Evolutionary conservation across 2,329 filamentous ascomycete species (phyloP).

Genomic region (Aspergillus fumigatus): DNA sequence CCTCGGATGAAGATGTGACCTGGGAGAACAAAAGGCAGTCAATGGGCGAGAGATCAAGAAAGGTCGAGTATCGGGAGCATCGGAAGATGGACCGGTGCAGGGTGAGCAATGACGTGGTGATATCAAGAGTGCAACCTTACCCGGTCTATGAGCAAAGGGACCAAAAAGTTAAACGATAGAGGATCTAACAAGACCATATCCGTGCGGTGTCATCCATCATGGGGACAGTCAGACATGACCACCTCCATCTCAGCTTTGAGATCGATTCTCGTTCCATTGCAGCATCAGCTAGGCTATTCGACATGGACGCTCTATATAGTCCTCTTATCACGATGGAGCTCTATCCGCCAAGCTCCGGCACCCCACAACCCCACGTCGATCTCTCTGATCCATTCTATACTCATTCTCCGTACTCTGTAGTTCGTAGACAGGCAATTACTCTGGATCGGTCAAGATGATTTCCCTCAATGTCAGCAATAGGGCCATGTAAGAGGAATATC

Average conservation of each 20-base stretch:
- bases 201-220: background rate
- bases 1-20: background rate
- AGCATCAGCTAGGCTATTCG: background rate
- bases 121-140: conserved; percentile 9
- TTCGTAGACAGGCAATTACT: background rate
- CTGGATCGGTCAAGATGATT: no score
- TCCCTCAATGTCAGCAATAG: background rate
- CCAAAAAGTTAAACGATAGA: background rate
- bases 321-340: background rate
- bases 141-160: background rate
- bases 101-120: conserved; percentile 12
- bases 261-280: background rate
- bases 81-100: background rate
- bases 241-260: no score
- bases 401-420: no score
- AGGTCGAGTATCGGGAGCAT: background rate
- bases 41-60: background rate
- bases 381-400: background rate
- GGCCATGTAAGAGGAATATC: no score
- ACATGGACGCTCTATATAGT: no score
- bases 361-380: background rate
- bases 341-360: background rate
- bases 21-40: background rate
- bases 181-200: no score
- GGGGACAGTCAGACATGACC: background rate